These are phyloP conservation scores for Viscum album DNA, from an alignment of 177 flowering plant genomes.

Conservation along the genomic window DNA sequence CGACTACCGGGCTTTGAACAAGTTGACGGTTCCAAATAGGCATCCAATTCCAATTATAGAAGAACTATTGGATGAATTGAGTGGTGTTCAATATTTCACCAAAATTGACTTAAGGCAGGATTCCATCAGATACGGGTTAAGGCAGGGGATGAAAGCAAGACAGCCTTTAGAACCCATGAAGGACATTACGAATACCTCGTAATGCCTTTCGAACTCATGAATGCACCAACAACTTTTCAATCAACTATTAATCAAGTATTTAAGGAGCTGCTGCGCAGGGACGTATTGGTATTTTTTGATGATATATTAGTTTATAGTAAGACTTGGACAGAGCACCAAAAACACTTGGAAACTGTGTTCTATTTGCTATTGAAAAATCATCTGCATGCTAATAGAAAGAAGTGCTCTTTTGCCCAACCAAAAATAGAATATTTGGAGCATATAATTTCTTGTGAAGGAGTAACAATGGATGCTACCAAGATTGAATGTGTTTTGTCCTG, in stretches of 20 bases:
- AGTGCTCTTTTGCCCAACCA: no score
- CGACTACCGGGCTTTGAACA: no score
- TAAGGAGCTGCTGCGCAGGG: not conserved
- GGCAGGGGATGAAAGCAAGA: no score
- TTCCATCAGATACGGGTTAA: no score
- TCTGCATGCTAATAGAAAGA: no score
- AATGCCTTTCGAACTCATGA: not conserved
- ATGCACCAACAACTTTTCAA: conserved; percentile 1
- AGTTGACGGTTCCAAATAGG: no score
- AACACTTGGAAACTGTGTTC: not conserved
- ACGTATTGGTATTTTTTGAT: not conserved
- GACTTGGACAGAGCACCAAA: not conserved
- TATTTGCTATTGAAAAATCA: no score
- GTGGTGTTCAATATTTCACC: no score
- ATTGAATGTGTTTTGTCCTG: not conserved
- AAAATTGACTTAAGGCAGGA: no score
- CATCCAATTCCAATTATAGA: no score
- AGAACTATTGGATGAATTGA: no score
- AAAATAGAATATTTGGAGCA: not conserved
- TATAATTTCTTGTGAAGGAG: not conserved
- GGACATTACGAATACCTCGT: not conserved
- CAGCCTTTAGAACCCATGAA: not conserved
- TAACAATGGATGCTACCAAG: not conserved
- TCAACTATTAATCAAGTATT: not conserved
- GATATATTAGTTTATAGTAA: not conserved